A percentile compares a stretch with the other conserved stretches of the same genome.
Evolutionary conservation across 2,329 filamentous ascomycete genomes (phyloP).

Genomic region (Cercospora sp.): DNA sequence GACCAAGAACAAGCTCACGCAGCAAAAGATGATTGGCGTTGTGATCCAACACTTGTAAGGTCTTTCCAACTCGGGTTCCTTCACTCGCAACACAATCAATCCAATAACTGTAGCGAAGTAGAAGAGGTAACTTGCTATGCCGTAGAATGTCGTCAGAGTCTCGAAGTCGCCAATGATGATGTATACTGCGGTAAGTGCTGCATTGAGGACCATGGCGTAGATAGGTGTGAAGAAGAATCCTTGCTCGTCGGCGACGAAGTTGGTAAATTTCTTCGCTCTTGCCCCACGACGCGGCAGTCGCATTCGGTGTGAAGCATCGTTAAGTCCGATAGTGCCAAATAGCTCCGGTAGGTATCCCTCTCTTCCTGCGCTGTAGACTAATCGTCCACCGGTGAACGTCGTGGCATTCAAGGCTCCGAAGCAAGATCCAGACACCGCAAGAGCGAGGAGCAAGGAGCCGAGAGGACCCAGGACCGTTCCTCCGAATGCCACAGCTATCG

Average conservation of each 20-base stretch:
- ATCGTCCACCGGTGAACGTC: conserved; percentile 86
- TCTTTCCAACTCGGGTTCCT: conserved; percentile 81
- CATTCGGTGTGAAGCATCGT: conserved; percentile 42
- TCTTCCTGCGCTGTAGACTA: conserved; percentile 92
- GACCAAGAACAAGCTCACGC: conserved; percentile 89
- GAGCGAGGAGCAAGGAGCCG: conserved; percentile 79
- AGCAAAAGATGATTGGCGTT: conserved; percentile 97
- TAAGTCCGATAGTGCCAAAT: conserved; percentile 79
- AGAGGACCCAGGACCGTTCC: conserved; percentile 82
- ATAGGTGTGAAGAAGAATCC: conserved; percentile 93
- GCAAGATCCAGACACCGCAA: conserved; percentile 87
- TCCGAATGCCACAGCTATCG: conserved; percentile 93
- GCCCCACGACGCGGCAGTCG: conserved; percentile 52
- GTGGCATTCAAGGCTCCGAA: conserved; percentile 94
- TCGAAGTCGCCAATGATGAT: conserved; percentile 85
- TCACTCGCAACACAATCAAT: conserved; percentile 83
- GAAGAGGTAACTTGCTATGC: conserved; percentile 94
- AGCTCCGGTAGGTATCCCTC: conserved; percentile 87
- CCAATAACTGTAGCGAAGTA: conserved; percentile 96
- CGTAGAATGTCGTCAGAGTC: conserved; percentile 93
- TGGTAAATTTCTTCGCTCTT: conserved; percentile 59
- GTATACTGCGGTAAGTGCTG: conserved; percentile 70
- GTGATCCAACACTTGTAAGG: conserved; percentile 97
- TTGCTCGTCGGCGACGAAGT: conserved; percentile 72
- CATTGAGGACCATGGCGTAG: conserved; percentile 83